These are phyloP conservation scores for Lepidium sativum DNA, from an alignment of 345 rosid species.

Conservation along the genomic window DNA sequence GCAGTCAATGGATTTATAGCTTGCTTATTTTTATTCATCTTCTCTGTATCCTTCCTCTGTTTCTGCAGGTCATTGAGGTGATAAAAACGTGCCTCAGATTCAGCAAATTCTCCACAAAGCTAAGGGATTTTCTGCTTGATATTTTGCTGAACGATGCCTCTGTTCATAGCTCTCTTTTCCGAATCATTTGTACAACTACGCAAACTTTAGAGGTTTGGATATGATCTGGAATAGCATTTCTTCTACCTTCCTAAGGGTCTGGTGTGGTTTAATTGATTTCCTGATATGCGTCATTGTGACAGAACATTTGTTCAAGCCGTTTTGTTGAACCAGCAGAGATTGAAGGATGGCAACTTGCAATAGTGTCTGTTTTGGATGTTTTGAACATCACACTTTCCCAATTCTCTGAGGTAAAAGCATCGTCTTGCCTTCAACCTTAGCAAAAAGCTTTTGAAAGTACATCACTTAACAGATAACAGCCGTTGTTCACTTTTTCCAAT, in stretches of 20 bases:
- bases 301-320: constrained; percentile 67
- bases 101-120: constrained; percentile 41
- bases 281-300: constrained; percentile 19
- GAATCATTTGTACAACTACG: constrained; percentile 63
- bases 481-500: not conserved
- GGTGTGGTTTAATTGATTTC: constrained; percentile 1
- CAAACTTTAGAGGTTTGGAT: constrained; percentile 71
- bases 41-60: not conserved
- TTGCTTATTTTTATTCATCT: not conserved
- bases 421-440: not conserved
- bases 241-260: constrained; percentile 1
- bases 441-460: constrained; percentile 6
- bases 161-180: constrained; percentile 55
- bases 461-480: not conserved
- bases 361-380: constrained; percentile 64
- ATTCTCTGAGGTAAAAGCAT: constrained; percentile 45
- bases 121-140: constrained; percentile 46
- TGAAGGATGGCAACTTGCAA: constrained; percentile 77
- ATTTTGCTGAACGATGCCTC: constrained; percentile 75
- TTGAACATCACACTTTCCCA: constrained; percentile 50
- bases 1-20: constrained; percentile 6
- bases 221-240: constrained; percentile 4
- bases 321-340: constrained; percentile 55
- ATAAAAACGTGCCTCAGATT: constrained; percentile 57
- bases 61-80: constrained; percentile 60